Conservation (phyloP, 805 yeast species). For the Candida arabinofermentans region DNA sequence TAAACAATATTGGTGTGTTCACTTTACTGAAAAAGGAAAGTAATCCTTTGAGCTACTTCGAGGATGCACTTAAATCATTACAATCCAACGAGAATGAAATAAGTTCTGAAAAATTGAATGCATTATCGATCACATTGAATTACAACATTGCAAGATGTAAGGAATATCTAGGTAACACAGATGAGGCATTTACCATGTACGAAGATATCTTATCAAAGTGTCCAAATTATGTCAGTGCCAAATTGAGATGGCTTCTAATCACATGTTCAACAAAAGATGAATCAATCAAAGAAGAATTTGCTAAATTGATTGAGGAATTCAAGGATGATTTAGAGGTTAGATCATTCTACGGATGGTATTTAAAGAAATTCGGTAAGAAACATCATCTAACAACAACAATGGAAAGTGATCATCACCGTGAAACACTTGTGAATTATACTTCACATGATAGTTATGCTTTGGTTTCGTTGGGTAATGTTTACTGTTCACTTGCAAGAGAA, state of each 20-base stretch:
- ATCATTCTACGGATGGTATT: conserved; percentile 89
- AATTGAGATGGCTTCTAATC: conserved; percentile 63
- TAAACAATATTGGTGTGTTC: conserved; percentile 84
- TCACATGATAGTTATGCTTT: conserved; percentile 89
- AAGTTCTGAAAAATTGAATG: conserved; percentile 17
- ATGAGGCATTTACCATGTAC: conserved; percentile 40
- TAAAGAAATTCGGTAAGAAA: conserved; percentile 55
- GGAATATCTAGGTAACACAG: conserved; percentile 29
- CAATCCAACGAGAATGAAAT: conserved; percentile 9
- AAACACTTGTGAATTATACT: conserved; percentile 74
- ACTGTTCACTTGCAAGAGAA: conserved; percentile 78
- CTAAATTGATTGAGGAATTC: conserved; percentile 47
- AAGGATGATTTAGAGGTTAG: conserved; percentile 75
- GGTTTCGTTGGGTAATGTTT: conserved; percentile 84
- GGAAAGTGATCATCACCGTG: conserved; percentile 79
- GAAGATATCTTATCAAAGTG: conserved; percentile 48
- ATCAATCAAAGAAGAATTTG: conserved; percentile 50
- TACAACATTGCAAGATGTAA: conserved; percentile 76
- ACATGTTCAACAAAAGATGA: conserved; percentile 48
- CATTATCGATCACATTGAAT: conserved; percentile 41
- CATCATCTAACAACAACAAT: conserved; percentile 41
- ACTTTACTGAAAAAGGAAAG: conserved; percentile 49
- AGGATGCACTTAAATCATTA: conserved; percentile 36
- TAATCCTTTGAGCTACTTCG: conserved; percentile 54
- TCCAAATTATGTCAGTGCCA: conserved; percentile 74